These are phyloP conservation scores for Boeremia exigua DNA, from an alignment of 2,329 filamentous ascomycete genomes.

Conservation along the genomic window DNA sequence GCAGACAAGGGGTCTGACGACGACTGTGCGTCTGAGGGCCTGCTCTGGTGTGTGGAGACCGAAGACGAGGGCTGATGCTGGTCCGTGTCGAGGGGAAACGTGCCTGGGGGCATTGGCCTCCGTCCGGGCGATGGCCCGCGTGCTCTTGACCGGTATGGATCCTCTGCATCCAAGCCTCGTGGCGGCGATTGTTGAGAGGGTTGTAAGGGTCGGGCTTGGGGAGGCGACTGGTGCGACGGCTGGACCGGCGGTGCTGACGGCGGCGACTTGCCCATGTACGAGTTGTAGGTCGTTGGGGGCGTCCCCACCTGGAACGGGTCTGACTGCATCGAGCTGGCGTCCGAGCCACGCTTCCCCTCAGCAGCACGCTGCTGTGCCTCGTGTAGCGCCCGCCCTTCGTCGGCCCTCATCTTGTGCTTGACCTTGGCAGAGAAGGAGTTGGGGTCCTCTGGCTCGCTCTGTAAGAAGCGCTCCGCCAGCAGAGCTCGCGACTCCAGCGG, in stretches of 20 bases:
- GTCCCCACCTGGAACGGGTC: conserved; percentile 37
- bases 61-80: conserved; percentile 31
- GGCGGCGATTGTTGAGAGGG: conserved; percentile 22
- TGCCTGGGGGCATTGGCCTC: conserved; percentile 33
- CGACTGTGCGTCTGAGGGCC: conserved; percentile 29
- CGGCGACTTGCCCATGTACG: conserved; percentile 28
- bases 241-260: conserved; percentile 23
- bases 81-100: conserved; percentile 35
- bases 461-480: conserved; percentile 34
- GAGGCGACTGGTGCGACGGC: conserved; percentile 21
- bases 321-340: conserved; percentile 35
- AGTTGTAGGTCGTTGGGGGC: conserved; percentile 30
- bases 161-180: conserved; percentile 28
- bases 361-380: conserved; percentile 44
- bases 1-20: conserved; percentile 34
- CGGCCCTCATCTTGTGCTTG: conserved; percentile 59
- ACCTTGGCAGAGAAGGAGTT: conserved; percentile 55
- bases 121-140: conserved; percentile 38
- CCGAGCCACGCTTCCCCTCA: conserved; percentile 35
- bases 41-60: conserved; percentile 35
- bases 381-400: conserved; percentile 59
- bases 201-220: conserved; percentile 9
- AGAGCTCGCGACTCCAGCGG: conserved; percentile 32
- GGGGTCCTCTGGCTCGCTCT: conserved; percentile 43
- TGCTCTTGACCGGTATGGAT: conserved; percentile 40